Evolutionary conservation across 202 grass and related monocot genomes (phyloP).

Genomic region (Cymbopogon flexuosus): DNA sequence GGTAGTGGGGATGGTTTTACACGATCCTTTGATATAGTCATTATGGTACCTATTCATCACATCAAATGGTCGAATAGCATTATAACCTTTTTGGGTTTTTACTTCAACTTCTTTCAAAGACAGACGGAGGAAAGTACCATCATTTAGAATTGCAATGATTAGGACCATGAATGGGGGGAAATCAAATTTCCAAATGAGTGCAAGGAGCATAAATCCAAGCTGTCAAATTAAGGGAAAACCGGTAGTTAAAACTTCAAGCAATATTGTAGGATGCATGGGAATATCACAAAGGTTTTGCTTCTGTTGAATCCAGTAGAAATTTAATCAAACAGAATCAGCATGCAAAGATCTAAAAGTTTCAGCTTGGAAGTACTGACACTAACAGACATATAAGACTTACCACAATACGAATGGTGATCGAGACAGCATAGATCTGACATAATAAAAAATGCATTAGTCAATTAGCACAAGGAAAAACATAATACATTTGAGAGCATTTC

Average conservation of each 20-base stretch:
- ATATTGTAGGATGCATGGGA: not conserved
- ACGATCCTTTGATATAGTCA: constrained; percentile 86
- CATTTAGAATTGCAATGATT: constrained; percentile 75
- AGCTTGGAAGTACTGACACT: not conserved
- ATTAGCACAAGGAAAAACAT: constrained; percentile 9
- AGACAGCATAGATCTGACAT: constrained; percentile 86
- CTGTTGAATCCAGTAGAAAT: not conserved
- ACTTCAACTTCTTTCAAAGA: not conserved
- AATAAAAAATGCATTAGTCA: constrained; percentile 13
- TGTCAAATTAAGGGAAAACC: constrained; percentile 12
- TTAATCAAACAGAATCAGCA: constrained; percentile 13
- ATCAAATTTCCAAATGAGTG: constrained; percentile 77
- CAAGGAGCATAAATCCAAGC: constrained; percentile 77
- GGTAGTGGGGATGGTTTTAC: constrained; percentile 73
- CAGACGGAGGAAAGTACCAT: constrained; percentile 37
- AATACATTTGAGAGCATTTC: not conserved
- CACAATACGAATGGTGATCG: constrained; percentile 93
- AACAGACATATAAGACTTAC: constrained; percentile 42
- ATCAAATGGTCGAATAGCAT: not conserved
- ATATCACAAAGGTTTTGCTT: not conserved
- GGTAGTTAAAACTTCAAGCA: not conserved
- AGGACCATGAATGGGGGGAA: constrained; percentile 88
- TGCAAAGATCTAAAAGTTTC: not conserved
- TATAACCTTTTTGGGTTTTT: not conserved
- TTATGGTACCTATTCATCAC: constrained; percentile 53